phyloP scores from a whole-genome alignment of 139 green algal genomes.

The Chlamydomonas urium region DNA sequence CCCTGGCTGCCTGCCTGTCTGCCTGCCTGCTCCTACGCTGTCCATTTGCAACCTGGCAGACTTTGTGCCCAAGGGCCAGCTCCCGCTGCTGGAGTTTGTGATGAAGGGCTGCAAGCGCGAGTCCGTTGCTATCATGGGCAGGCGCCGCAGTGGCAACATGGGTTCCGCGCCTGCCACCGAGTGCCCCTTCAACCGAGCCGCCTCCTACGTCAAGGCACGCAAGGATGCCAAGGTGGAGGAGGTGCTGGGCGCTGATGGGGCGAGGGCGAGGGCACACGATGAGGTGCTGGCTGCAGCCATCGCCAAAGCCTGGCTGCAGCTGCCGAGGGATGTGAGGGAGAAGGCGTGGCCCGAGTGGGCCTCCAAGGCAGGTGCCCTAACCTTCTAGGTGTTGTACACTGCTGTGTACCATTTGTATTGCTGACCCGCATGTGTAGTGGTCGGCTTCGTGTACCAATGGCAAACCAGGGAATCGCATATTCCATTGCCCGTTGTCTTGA shows the following conservation, averaged over 20 bases:
- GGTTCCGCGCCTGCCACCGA: constrained; percentile 15
- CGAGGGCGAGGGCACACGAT: constrained; percentile 19
- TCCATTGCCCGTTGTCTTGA: too few species aligned
- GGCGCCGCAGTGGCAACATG: constrained; percentile 42
- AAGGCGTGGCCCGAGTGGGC: constrained; percentile 36
- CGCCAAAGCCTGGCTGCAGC: constrained; percentile 22
- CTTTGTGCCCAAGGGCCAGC: constrained; percentile 11
- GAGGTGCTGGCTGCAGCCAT: constrained; percentile 35
- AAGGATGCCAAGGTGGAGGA: constrained; percentile 16
- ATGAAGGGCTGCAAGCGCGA: constrained; percentile 41
- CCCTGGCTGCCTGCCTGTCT: background rate
- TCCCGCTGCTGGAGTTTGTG: constrained; percentile 42
- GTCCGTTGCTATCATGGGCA: constrained; percentile 33
- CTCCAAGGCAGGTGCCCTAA: too few species aligned
- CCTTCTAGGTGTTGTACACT: too few species aligned
- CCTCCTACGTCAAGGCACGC: constrained; percentile 12
- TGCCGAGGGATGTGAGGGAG: constrained; percentile 14
- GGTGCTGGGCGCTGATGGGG: background rate
- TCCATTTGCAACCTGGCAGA: background rate
- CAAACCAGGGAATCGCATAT: too few species aligned
- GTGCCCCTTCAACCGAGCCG: constrained; percentile 26
- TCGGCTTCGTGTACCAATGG: too few species aligned
- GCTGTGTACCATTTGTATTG: too few species aligned
- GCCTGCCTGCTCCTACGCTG: background rate
- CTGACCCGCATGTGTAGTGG: too few species aligned